A percentile compares a stretch with the other conserved stretches of the same genome.
Evolutionary conservation across 352 stramenopile genomes (phyloP).

Genomic region (Phytophthora colocasiae): DNA sequence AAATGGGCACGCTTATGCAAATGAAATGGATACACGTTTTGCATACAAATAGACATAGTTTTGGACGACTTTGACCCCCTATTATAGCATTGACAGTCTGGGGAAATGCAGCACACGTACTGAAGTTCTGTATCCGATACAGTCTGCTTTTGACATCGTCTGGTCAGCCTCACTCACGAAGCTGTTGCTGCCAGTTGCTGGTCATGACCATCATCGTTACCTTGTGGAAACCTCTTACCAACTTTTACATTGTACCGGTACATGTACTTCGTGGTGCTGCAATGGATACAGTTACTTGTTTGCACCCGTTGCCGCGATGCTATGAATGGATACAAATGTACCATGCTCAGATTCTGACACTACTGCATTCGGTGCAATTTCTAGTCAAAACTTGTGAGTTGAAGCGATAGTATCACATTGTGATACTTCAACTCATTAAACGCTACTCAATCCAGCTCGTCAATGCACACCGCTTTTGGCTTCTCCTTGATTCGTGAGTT

Average conservation of each 20-base stretch:
- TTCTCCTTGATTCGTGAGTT: slow-evolving; percentile 24
- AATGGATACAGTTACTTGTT: no score
- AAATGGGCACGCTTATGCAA: no score
- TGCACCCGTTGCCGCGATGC: not conserved
- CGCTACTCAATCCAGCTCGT: slow-evolving; percentile 53
- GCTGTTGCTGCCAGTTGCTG: not conserved
- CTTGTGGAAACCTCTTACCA: not conserved
- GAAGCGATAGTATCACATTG: no score
- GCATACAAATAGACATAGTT: no score
- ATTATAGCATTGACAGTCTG: no score
- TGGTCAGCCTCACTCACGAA: slow-evolving; percentile 1
- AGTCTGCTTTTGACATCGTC: not conserved
- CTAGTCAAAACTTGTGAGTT: slow-evolving; percentile 4
- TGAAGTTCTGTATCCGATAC: no score
- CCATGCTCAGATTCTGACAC: not conserved
- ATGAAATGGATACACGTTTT: no score
- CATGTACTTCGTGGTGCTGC: not conserved
- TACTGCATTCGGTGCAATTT: not conserved
- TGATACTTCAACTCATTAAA: slow-evolving; percentile 1
- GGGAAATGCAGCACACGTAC: no score
- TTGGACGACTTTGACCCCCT: no score
- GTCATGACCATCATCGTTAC: not conserved
- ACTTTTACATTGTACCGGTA: not conserved
- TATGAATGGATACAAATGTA: no score
- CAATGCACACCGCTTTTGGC: slow-evolving; percentile 50